These are phyloP conservation scores for Fusarium sp. DNA, from an alignment of 2,329 filamentous ascomycete species.

Conservation along the genomic window DNA sequence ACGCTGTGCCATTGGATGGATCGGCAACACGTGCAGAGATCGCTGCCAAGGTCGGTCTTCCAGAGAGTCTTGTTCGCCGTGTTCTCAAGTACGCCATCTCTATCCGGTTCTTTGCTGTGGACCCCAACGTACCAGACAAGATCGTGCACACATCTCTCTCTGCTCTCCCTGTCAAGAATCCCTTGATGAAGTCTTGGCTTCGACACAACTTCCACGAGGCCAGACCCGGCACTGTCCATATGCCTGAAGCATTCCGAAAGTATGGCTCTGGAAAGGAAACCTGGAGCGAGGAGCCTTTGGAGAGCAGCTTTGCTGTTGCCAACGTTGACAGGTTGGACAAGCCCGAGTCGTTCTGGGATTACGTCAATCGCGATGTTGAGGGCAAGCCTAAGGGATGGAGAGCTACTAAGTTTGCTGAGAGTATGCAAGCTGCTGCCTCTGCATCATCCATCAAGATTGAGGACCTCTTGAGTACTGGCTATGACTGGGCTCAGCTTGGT, in stretches of 20 bases:
- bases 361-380: slow-evolving; percentile 18
- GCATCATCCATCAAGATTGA: slow-evolving; percentile 8
- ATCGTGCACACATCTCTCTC: slow-evolving; percentile 52
- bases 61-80: slow-evolving; percentile 51
- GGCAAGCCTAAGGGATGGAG: slow-evolving; percentile 32
- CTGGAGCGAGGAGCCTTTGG: slow-evolving; percentile 46
- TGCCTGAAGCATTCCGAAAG: slow-evolving; percentile 46
- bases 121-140: neutral
- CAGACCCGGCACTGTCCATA: slow-evolving; percentile 45
- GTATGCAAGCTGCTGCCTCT: slow-evolving; percentile 17
- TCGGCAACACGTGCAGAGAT: slow-evolving; percentile 33
- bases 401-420: slow-evolving; percentile 24
- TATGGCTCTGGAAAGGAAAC: slow-evolving; percentile 46
- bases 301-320: slow-evolving; percentile 50
- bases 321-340: slow-evolving; percentile 20
- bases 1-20: slow-evolving; percentile 38
- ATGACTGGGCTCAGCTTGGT: slow-evolving; percentile 41
- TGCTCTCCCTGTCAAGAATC: slow-evolving; percentile 24
- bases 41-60: slow-evolving; percentile 50
- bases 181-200: slow-evolving; percentile 26
- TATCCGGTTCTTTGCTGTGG: slow-evolving; percentile 49
- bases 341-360: slow-evolving; percentile 22
- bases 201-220: slow-evolving; percentile 50
- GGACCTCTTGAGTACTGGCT: slow-evolving; percentile 19
- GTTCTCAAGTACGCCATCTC: slow-evolving; percentile 52